These are phyloP conservation scores for Nannizziopsis barbatae DNA, from an alignment of 2,329 filamentous ascomycete species.

Conservation along the genomic window DNA sequence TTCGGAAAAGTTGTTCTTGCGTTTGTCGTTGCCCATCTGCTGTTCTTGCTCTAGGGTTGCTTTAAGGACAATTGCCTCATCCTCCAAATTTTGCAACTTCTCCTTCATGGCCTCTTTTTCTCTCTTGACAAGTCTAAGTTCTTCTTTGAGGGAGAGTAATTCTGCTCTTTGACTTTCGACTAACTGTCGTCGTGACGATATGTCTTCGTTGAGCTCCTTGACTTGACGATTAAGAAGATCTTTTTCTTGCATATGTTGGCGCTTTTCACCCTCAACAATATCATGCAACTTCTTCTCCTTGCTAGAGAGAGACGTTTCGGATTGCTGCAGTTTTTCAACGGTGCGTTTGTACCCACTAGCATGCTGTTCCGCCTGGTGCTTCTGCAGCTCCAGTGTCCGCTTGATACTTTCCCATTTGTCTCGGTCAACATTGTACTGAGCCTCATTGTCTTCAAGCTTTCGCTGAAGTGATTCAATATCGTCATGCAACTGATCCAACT, in stretches of 20 bases:
- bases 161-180: conserved; percentile 57
- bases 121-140: conserved; percentile 56
- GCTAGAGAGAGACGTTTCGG: conserved; percentile 54
- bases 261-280: conserved; percentile 57
- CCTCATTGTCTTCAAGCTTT: conserved; percentile 58
- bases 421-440: conserved; percentile 57
- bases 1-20: conserved; percentile 49
- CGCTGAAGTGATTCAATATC: conserved; percentile 52
- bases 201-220: conserved; percentile 58
- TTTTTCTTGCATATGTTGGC: conserved; percentile 63
- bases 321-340: conserved; percentile 57
- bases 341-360: conserved; percentile 57
- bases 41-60: conserved; percentile 53
- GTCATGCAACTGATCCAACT: conserved; percentile 44
- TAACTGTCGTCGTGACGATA: conserved; percentile 54
- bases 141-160: conserved; percentile 54
- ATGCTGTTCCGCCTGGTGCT: conserved; percentile 55
- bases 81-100: conserved; percentile 57
- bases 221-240: conserved; percentile 60
- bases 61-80: conserved; percentile 66
- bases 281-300: conserved; percentile 58
- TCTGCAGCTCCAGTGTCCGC: conserved; percentile 54
- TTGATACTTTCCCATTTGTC: conserved; percentile 62
- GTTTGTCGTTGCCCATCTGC: conserved; percentile 47
- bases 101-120: conserved; percentile 53